Conservation (phyloP, 352 stramenopile genomes). For the Pythium rishiriense region DNA sequence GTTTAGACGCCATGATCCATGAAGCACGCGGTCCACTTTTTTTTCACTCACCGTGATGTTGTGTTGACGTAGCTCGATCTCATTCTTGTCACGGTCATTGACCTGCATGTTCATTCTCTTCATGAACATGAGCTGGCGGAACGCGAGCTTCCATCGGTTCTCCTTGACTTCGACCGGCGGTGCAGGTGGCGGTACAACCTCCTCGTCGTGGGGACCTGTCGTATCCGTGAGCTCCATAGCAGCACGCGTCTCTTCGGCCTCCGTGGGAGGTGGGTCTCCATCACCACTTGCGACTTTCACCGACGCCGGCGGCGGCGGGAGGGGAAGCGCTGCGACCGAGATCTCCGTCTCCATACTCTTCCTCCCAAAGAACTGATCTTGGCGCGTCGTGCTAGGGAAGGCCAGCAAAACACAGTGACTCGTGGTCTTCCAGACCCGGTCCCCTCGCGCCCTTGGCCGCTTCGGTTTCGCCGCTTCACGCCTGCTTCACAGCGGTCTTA, state of each 20-base stretch:
- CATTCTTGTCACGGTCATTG: conserved; percentile 72
- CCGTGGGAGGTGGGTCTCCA: background rate
- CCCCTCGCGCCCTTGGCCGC: background rate
- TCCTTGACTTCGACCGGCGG: conserved; percentile 24
- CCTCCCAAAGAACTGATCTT: background rate
- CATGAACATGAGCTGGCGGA: conserved; percentile 83
- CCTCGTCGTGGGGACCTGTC: background rate
- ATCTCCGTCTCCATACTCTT: conserved; percentile 7
- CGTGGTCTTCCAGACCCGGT: too few relatives aligned
- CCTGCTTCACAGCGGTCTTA: background rate
- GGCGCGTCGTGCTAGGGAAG: background rate
- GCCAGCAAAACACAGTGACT: too few relatives aligned
- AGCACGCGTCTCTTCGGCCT: conserved; percentile 20
- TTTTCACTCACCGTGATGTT: conserved; percentile 64
- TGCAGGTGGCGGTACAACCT: background rate
- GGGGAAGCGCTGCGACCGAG: conserved; percentile 2
- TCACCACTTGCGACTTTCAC: conserved; percentile 5
- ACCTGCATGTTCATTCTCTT: conserved; percentile 83
- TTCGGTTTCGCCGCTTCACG: background rate
- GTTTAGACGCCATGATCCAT: too few relatives aligned
- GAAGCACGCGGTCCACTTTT: too few relatives aligned
- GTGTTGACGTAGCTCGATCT: conserved; percentile 77
- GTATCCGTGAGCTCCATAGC: background rate
- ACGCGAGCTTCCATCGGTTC: conserved; percentile 77
- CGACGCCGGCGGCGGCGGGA: background rate